These are phyloP conservation scores for Phoma sp. DNA, from an alignment of 2,329 filamentous ascomycete genomes.

Conservation along the genomic window DNA sequence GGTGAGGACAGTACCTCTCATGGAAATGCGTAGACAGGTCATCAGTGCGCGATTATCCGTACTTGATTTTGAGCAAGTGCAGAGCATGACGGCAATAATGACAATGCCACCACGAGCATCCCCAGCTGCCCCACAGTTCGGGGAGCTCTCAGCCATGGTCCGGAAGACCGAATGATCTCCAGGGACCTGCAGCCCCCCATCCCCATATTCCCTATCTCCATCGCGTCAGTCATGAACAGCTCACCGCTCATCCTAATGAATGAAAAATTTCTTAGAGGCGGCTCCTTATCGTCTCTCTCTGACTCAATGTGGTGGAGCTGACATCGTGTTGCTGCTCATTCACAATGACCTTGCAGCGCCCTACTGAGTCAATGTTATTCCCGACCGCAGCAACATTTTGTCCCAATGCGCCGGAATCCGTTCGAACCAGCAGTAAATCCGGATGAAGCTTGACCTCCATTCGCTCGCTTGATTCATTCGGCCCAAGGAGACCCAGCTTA, in stretches of 20 bases:
- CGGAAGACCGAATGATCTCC: slow-evolving; percentile 8
- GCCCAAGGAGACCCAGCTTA: not conserved
- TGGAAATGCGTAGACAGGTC: no score
- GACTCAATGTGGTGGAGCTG: not conserved
- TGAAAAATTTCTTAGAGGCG: no score
- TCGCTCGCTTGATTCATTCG: slow-evolving; percentile 14
- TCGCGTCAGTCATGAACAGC: not conserved
- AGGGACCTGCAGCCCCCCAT: slow-evolving; percentile 1
- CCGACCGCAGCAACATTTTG: slow-evolving; percentile 4
- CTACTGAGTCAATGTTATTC: slow-evolving; percentile 11
- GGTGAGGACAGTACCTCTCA: no score
- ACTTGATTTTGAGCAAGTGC: not conserved
- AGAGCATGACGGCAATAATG: not conserved
- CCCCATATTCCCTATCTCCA: not conserved
- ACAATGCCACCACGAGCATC: not conserved
- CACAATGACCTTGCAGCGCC: not conserved
- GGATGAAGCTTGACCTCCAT: slow-evolving; percentile 6
- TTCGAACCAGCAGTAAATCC: slow-evolving; percentile 10
- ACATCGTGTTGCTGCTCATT: not conserved
- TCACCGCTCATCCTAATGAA: not conserved
- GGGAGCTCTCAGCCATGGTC: slow-evolving; percentile 6
- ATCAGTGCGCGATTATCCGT: not conserved
- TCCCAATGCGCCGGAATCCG: slow-evolving; percentile 1
- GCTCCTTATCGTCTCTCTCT: not conserved
- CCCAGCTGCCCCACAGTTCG: not conserved